Conservation (phyloP, 345 rosid species). For the Isatis tinctoria region DNA sequence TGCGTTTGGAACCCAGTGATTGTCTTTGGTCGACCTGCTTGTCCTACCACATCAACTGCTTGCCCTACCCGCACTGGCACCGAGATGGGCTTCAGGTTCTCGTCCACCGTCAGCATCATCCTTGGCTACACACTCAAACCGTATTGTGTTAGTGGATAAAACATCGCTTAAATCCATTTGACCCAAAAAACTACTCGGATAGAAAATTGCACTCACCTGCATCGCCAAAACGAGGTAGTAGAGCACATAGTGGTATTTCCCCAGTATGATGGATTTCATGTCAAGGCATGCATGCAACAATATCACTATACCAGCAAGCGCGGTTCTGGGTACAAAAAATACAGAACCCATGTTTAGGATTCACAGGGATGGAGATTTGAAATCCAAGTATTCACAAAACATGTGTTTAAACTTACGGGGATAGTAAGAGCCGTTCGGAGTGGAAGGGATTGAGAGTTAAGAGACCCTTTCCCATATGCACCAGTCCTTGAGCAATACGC, state of each 20-base stretch:
- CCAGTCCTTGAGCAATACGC: slow-evolving; percentile 92
- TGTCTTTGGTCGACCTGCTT: slow-evolving; percentile 94
- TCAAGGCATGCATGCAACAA: slow-evolving; percentile 89
- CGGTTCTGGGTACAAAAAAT: slow-evolving; percentile 43
- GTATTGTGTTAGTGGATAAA: neutral
- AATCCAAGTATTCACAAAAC: neutral
- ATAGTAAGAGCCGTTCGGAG: slow-evolving; percentile 79
- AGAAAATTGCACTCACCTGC: slow-evolving; percentile 56
- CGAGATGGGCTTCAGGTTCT: slow-evolving; percentile 71
- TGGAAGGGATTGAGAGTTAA: slow-evolving; percentile 89
- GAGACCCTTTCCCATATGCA: slow-evolving; percentile 92
- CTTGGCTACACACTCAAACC: slow-evolving; percentile 57
- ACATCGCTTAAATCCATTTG: neutral
- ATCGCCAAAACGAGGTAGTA: slow-evolving; percentile 91
- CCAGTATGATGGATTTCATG: slow-evolving; percentile 73
- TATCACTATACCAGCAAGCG: slow-evolving; percentile 84
- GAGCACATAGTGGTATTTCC: slow-evolving; percentile 85
- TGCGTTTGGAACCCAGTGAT: slow-evolving; percentile 98
- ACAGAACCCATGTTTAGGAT: slow-evolving; percentile 3
- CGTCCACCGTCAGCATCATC: slow-evolving; percentile 89
- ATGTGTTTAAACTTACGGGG: slow-evolving; percentile 60
- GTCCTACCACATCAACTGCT: slow-evolving; percentile 96
- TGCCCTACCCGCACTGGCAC: slow-evolving; percentile 93
- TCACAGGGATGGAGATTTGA: neutral
- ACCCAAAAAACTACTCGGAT: neutral